Base-by-base conservation (phyloP, 371 early-diverging fungal genomes). In the Quaeritorhiza haematococci region DNA sequence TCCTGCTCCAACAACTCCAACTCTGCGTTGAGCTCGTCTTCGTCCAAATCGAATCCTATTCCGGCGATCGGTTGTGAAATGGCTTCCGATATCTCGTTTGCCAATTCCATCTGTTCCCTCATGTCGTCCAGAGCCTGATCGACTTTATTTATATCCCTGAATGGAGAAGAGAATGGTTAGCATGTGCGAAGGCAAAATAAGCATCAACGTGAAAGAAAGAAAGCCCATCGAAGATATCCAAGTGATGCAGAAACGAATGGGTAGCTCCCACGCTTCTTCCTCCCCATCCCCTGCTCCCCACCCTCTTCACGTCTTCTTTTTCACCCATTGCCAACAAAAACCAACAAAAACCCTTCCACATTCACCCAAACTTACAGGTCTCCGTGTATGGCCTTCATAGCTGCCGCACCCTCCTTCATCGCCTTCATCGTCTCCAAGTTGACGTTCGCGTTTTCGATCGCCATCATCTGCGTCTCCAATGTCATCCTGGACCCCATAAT, bases 51-150 rank as follows among this genome's bases (percentile, higher is more conserved):
- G 33, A 46, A 44, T 19, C 92, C 93, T n/a, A 83, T 72, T 10
- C 92, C 94, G 46, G 80, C 71, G 55, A 92, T 80, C 1, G 96
- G 95, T 67, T 88, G 87, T 45, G 94, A 85, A 60, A 98, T 92
- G 26, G 94, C 96, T 32, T 92, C 91, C 17, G 90, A 88, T 26
- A 98, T 86, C 73, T 96, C 96, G 64, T 93, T 92, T 19, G 94
- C 92, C 59, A 94, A 70, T 63, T 94, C 95, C 93, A 95, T 94
- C 69, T 96, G 94, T 57, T 96, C 96, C 52, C 93, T 84, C 58
- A 98, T 94, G 53, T 94, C 94, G 67, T 98, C 98, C 95, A 95
- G 93, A 2, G 89, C 91, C 43, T 82, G 76, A 67, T 98, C 98
- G 33, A 98, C 95, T 79, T 91, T 92, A 71, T 93, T 86, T 53